These are phyloP conservation scores for Ogataea saltuana DNA, from an alignment of 805 yeast species.

Conservation along the genomic window DNA sequence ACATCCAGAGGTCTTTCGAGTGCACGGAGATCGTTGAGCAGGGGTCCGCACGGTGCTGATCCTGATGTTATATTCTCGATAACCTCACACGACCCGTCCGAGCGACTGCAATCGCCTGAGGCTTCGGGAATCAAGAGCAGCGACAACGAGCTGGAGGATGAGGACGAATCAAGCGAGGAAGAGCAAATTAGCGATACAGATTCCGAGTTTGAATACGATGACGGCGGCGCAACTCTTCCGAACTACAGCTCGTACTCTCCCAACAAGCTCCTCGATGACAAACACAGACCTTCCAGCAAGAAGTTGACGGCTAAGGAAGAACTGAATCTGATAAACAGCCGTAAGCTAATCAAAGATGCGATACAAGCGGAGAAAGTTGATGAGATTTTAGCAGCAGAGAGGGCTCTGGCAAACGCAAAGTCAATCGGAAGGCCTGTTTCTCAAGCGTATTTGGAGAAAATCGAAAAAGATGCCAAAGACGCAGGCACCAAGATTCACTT, in stretches of 20 bases:
- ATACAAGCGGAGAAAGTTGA: conserved; percentile 52
- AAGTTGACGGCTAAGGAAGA: conserved; percentile 22
- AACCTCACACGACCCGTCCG: conserved; percentile 72
- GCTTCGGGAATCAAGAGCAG: conserved; percentile 8
- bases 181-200: conserved; percentile 63
- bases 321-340: conserved; percentile 25
- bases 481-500: conserved; percentile 45
- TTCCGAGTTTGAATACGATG: conserved; percentile 60
- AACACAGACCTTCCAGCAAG: conserved; percentile 10
- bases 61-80: conserved; percentile 55
- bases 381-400: conserved; percentile 56
- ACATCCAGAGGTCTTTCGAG: conserved; percentile 28
- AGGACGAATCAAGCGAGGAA: conserved; percentile 46
- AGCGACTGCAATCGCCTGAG: conserved; percentile 43
- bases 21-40: conserved; percentile 26
- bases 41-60: conserved; percentile 23
- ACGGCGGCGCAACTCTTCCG: conserved; percentile 59
- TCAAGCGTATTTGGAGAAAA: conserved; percentile 29
- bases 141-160: conserved; percentile 22
- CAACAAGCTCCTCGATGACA: conserved; percentile 10
- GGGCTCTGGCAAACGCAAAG: conserved; percentile 60
- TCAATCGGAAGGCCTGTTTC: conserved; percentile 40
- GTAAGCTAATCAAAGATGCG: conserved; percentile 43
- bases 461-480: conserved; percentile 35
- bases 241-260: conserved; percentile 46